phyloP scores from a whole-genome alignment of 257 asterid species.

The Datura wrightii region DNA sequence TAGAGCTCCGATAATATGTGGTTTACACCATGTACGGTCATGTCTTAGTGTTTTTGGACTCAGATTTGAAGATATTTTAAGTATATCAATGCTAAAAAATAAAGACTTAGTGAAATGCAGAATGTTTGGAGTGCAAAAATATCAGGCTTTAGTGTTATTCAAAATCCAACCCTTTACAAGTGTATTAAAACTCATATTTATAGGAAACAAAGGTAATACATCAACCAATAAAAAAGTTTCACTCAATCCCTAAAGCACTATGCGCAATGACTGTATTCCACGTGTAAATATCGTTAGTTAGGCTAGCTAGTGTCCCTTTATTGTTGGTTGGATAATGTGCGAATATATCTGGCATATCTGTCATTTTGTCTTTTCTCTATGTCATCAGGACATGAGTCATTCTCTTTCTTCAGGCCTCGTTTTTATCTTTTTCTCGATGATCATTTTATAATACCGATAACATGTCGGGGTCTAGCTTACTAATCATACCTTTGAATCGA shows the following conservation, averaged over 20 bases:
- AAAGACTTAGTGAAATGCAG: too few relatives aligned
- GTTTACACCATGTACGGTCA: too few relatives aligned
- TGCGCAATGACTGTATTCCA: not conserved
- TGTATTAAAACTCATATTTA: not conserved
- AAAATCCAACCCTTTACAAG: not conserved
- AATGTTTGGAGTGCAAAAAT: not conserved
- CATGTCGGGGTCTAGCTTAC: not conserved
- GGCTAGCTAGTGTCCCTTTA: not conserved
- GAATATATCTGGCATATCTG: fast-evolving
- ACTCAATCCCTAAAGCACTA: not conserved
- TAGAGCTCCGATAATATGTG: too few relatives aligned
- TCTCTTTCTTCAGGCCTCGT: not conserved
- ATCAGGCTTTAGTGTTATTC: not conserved
- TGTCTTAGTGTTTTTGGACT: too few relatives aligned
- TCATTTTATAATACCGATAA: not conserved
- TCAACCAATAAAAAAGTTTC: not conserved
- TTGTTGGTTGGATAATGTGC: not conserved
- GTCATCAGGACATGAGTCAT: not conserved
- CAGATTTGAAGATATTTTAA: too few relatives aligned
- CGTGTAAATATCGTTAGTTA: not conserved
- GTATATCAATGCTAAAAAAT: not conserved
- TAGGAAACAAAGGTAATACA: not conserved
- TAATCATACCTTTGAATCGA: not conserved
- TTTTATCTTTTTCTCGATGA: not conserved
- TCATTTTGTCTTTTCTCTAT: not conserved